Percentiles rank a stretch among this genome's conserved stretches.
Conservation (phyloP, 306 rosid species). For the Geum urbanum region DNA sequence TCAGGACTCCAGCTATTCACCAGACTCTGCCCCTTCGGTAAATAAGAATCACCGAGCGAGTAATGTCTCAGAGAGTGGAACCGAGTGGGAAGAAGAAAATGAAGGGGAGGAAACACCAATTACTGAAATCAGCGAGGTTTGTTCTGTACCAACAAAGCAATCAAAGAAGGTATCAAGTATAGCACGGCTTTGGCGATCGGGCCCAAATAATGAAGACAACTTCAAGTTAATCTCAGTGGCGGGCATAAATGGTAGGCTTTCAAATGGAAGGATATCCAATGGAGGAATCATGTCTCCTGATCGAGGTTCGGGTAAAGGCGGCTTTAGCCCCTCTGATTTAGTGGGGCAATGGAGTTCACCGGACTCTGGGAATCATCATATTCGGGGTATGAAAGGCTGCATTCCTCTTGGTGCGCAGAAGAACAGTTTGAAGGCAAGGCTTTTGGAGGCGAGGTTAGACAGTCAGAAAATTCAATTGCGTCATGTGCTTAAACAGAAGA, state of each 20-base stretch:
- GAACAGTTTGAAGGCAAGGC: constrained; percentile 79
- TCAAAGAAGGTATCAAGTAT: constrained; percentile 68
- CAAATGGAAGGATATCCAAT: constrained; percentile 66
- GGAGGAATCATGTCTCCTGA: constrained; percentile 61
- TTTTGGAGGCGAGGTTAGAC: constrained; percentile 87
- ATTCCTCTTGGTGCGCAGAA: constrained; percentile 65
- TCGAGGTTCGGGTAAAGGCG: constrained; percentile 47
- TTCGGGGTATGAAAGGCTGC: constrained; percentile 73
- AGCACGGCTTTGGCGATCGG: constrained; percentile 74
- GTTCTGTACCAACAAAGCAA: constrained; percentile 56
- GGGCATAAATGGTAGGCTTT: constrained; percentile 63
- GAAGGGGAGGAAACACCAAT: constrained; percentile 54
- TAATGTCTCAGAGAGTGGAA: constrained; percentile 50
- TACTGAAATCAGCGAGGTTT: constrained; percentile 72
- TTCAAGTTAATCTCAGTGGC: constrained; percentile 64
- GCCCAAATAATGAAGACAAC: constrained; percentile 58
- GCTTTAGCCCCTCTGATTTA: constrained; percentile 65
- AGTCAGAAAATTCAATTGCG: constrained; percentile 78
- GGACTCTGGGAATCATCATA: constrained; percentile 45
- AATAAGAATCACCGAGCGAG: constrained; percentile 55
- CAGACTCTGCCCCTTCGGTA: constrained; percentile 56
- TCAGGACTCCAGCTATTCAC: constrained; percentile 82
- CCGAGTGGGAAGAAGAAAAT: constrained; percentile 65
- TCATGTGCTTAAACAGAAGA: constrained; percentile 85
- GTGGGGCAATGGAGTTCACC: constrained; percentile 69